These are phyloP conservation scores for Dryadomyces quercus-mongolicae DNA, from an alignment of 2,329 filamentous ascomycete species.

Conservation along the genomic window DNA sequence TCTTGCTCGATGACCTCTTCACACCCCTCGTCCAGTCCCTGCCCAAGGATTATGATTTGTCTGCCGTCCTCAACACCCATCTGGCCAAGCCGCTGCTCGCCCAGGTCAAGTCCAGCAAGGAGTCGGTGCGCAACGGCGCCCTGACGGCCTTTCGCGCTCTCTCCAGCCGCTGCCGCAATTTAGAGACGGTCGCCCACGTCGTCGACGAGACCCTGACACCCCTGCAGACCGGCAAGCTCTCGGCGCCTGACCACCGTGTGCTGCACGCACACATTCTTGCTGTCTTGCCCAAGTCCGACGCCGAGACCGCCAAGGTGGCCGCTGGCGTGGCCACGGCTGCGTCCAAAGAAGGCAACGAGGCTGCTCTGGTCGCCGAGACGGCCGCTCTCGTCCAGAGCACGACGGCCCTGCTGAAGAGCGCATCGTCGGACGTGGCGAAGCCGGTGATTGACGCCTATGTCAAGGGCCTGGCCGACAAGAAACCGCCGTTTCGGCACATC, in stretches of 20 bases:
- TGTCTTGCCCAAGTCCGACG: constrained; percentile 45
- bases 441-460: constrained; percentile 55
- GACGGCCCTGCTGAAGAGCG: constrained; percentile 38
- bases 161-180: constrained; percentile 48
- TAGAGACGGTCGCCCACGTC: constrained; percentile 49
- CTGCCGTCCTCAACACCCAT: constrained; percentile 55
- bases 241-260: constrained; percentile 73
- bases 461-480: constrained; percentile 82
- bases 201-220: constrained; percentile 68
- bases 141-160: constrained; percentile 61
- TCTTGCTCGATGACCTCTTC: constrained; percentile 70
- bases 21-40: constrained; percentile 61
- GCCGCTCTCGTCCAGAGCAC: constrained; percentile 56
- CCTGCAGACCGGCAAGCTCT: constrained; percentile 71
- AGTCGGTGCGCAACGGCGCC: constrained; percentile 62
- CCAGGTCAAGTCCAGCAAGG: constrained; percentile 83
- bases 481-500: constrained; percentile 58
- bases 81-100: constrained; percentile 80
- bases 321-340: constrained; percentile 55
- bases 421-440: constrained; percentile 50
- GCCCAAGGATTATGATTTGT: constrained; percentile 61
- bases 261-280: constrained; percentile 73
- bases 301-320: constrained; percentile 54
- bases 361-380: constrained; percentile 65
- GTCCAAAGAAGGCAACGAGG: constrained; percentile 80